Conservation (phyloP, 2,329 filamentous ascomycete species). For the Grosmannia clavigera region DNA sequence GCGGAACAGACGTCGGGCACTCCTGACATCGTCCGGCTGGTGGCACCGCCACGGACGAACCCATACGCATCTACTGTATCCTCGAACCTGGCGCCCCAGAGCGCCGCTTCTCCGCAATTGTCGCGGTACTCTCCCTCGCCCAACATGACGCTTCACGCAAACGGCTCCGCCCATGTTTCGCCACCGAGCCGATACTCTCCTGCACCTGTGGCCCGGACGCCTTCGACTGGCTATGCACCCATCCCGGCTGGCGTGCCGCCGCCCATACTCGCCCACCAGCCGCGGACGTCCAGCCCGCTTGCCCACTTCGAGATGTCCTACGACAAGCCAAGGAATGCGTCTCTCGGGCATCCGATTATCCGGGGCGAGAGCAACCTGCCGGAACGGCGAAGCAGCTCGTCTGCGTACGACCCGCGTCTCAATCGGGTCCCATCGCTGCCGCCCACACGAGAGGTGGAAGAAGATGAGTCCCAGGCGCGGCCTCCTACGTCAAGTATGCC, state of each 20-base stretch:
- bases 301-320: slow-evolving; percentile 48
- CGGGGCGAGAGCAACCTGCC: slow-evolving; percentile 28
- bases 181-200: slow-evolving; percentile 42
- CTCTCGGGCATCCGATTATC: slow-evolving; percentile 14
- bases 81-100: slow-evolving; percentile 15
- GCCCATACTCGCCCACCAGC: slow-evolving; percentile 43
- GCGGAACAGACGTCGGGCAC: slow-evolving; percentile 10
- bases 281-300: slow-evolving; percentile 52
- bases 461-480: slow-evolving; percentile 23
- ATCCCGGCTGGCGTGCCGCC: slow-evolving; percentile 24
- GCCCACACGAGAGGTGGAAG: slow-evolving; percentile 49
- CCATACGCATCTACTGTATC: slow-evolving; percentile 40
- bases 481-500: slow-evolving; percentile 7
- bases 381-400: slow-evolving; percentile 39
- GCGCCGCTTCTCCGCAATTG: slow-evolving; percentile 14
- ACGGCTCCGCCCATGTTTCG: slow-evolving; percentile 25
- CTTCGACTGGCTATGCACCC: slow-evolving; percentile 26
- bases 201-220: slow-evolving; percentile 27
- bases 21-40: slow-evolving; percentile 20
- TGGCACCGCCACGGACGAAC: slow-evolving; percentile 38
- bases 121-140: slow-evolving; percentile 52
- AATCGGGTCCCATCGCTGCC: slow-evolving; percentile 46
- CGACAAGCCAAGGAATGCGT: slow-evolving; percentile 16
- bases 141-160: slow-evolving; percentile 17
- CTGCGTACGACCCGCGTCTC: slow-evolving; percentile 39